Percentiles rank a stretch among this genome's conserved stretches.
phyloP scores from a whole-genome alignment of 1,139 yeast genomes.

The Hansenula anomala region DNA sequence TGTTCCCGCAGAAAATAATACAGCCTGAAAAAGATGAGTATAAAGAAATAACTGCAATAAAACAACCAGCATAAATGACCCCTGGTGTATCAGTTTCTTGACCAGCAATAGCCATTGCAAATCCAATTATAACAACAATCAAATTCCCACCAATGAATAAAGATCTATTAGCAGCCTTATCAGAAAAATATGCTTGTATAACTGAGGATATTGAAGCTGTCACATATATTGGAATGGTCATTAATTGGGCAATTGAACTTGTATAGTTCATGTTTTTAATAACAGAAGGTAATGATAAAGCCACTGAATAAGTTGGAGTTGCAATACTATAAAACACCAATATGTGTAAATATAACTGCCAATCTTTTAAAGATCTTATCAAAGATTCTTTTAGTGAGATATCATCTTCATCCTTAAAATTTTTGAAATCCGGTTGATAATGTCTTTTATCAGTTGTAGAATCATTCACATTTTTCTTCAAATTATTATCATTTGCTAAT shows the following conservation, averaged over 20 bases:
- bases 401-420: not conserved
- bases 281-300: conserved; percentile 26
- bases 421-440: not conserved
- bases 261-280: conserved; percentile 27
- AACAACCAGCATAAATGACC: not conserved
- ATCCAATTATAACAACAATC: conserved; percentile 29
- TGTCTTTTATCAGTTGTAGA: not conserved
- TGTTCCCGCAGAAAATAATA: not conserved
- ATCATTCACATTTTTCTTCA: not conserved
- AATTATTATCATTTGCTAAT: conserved; percentile 28
- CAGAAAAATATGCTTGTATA: conserved; percentile 27
- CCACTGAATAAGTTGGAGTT: conserved; percentile 11
- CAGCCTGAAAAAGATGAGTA: not conserved
- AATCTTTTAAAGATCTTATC: conserved; percentile 5
- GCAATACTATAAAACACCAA: conserved; percentile 8
- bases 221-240: conserved; percentile 32
- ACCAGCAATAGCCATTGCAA: conserved; percentile 25
- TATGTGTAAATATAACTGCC: conserved; percentile 13
- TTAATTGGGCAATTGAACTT: conserved; percentile 26
- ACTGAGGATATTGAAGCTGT: conserved; percentile 29
- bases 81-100: conserved; percentile 11
- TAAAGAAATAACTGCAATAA: not conserved
- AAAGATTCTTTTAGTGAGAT: not conserved
- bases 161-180: conserved; percentile 27
- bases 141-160: conserved; percentile 28